Conservation (phyloP, 1,284 basidiomycete species). For the Apiotrichum montevideense region DNA sequence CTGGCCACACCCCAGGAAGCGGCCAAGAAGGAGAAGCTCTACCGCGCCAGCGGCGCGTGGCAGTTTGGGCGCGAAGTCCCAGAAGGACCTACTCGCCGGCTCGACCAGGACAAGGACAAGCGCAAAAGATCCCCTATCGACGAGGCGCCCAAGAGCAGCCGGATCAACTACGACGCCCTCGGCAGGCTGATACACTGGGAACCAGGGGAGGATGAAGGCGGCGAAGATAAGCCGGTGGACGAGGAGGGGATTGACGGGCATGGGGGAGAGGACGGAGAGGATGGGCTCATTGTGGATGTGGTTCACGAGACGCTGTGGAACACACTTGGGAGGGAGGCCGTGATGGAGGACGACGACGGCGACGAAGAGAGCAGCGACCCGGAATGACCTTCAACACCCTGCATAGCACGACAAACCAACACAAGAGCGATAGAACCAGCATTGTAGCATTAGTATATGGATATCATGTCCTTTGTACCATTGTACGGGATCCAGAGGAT, state of each 20-base stretch:
- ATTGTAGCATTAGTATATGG: too few species aligned
- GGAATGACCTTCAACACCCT: not conserved
- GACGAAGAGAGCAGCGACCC: not conserved
- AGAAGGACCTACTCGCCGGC: not conserved
- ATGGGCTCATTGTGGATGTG: not conserved
- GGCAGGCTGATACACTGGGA: not conserved
- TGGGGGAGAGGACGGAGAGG: not conserved
- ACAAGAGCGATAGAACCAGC: too few species aligned
- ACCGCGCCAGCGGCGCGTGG: constrained; percentile 3
- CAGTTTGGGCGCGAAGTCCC: not conserved
- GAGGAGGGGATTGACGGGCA: not conserved
- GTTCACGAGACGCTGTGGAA: not conserved
- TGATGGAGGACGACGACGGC: not conserved
- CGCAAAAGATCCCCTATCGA: too few species aligned
- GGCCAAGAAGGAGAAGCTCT: not conserved
- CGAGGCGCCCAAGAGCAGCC: not conserved
- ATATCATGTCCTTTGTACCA: too few species aligned
- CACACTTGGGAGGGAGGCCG: not conserved
- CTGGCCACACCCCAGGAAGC: constrained; percentile 4
- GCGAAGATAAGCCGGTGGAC: not conserved
- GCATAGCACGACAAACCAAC: too few species aligned
- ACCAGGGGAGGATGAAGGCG: not conserved
- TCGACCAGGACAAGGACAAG: not conserved
- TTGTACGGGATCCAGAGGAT: too few species aligned
- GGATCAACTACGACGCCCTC: not conserved